Percentiles rank a stretch among this genome's conserved stretches.
These are phyloP conservation scores for Mimosa bimucronata DNA, from an alignment of 306 rosid genomes.

Conservation along the genomic window DNA sequence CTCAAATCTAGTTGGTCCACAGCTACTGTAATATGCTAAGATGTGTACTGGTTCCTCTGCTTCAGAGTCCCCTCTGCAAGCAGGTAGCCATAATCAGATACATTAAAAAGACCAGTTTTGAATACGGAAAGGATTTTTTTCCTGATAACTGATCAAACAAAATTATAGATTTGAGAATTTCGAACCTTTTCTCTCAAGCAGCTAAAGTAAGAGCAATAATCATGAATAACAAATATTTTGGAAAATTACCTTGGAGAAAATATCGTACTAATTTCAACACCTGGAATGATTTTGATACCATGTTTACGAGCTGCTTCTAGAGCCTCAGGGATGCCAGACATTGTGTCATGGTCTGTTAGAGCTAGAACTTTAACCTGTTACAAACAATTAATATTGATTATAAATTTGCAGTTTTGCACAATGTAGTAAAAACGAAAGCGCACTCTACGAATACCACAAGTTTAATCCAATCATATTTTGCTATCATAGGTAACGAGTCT, in stretches of 20 bases:
- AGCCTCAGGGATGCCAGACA: conserved; percentile 72
- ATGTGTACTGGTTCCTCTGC: conserved; percentile 93
- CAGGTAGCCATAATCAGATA: conserved; percentile 34
- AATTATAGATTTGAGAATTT: not conserved
- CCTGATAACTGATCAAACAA: not conserved
- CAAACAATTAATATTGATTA: conserved; percentile 55
- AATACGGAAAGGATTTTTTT: conserved; percentile 1
- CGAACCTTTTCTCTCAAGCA: not conserved
- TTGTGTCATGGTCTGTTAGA: conserved; percentile 84
- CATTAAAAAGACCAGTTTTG: not conserved
- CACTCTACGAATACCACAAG: not conserved
- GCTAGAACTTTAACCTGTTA: conserved; percentile 89
- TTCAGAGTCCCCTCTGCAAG: conserved; percentile 70
- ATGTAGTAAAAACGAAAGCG: not conserved
- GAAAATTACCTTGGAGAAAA: conserved; percentile 60
- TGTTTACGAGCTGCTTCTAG: conserved; percentile 62
- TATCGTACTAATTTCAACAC: conserved; percentile 68
- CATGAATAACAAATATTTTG: conserved; percentile 1
- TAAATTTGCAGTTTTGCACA: no score
- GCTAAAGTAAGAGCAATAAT: conserved; percentile 5
- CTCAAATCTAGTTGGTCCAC: conserved; percentile 76
- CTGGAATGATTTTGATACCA: conserved; percentile 75
- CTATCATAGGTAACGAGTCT: conserved; percentile 5
- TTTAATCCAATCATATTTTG: conserved; percentile 8
- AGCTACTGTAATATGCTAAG: conserved; percentile 94